Base-by-base conservation (phyloP, 1,284 basidiomycete species). In the Ceratobasidium sp. region DNA sequence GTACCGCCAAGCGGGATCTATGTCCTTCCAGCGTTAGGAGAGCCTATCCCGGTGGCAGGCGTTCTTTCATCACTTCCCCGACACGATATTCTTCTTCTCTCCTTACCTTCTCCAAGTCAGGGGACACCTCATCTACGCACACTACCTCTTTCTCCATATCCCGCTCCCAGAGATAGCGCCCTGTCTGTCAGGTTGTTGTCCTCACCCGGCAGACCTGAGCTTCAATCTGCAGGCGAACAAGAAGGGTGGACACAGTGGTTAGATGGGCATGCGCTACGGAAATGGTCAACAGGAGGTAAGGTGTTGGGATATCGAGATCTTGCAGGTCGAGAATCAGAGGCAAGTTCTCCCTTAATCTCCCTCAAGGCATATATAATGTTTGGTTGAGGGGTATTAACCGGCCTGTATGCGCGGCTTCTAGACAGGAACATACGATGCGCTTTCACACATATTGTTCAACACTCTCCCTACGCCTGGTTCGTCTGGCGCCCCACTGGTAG, bases 401-500 rank as follows among this genome's bases (percentile, higher is more conserved):
- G 13, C 2, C 18, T n/a, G 6, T 38, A 52, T 35, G 38, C 23
- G 23, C 4, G 26, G 13, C n/a, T 35, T 23, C 43, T 77, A 89
- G 87, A 87, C 89, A 1, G 91, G 90, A 7, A 91, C 90, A 14
- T 90, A 92, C 78, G 90, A 91, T 75, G 81, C 87, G 8, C 83
- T 92, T 11, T 85, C 87, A 1, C 87, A 89, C 76, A 78, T 92
- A 75, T 78, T 87, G 26, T 87, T 89, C 76, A 81, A 82, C 44
- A 85, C 86, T 0, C 80, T 87, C 6, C 91, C 91, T 9, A 87
- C 88, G 0, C 84, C 86, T 0, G 91, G 91, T 11, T 90, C 89
- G 23, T 90, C 89, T 59, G 91, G 91, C 8, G 90, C 90, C 0
- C 90, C 91, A 0, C 87, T 92, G 69, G 83, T 92, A 2, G 88